Evolutionary conservation across 106 monocot genomes (phyloP), one percentile per base, ranked within the genome.

Genomic region (Posidonia australis): DNA sequence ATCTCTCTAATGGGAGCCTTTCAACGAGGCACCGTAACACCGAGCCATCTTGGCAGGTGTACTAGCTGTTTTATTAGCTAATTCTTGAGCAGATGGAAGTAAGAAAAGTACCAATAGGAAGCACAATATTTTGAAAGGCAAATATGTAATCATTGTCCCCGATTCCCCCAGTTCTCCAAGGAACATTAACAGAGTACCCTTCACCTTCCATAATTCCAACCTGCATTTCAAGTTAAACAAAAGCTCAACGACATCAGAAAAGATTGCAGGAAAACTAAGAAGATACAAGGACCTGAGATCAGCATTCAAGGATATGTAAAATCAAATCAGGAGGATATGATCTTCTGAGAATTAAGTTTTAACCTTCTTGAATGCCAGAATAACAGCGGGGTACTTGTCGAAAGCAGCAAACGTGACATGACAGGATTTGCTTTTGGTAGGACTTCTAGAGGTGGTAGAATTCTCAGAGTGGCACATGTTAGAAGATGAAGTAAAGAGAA

Each of bases 121-220:
- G 82, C 43, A 96, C 84, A 78, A 90, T 71, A 58, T 87, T 77
- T 53, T 85, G 77, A 72, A 96, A 96, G 24, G 96, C 84, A 73
- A 80, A 96, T 28, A 96, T 80, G 78, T 96, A 96, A 67, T 96
- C 96, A 84, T 84, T 70, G 68, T 96, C 90, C 22, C 96, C 90
- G 42, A 96, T 77, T 66, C 96, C 96, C 5, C 96, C 84, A 80
- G 75, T 72, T 60, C 78, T 84, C 96, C 96, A 96, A 63, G 96
- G 96, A 75, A 96, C 85, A 62, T 96, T 96, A 17, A 96, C 96
- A 0, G 84, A 90, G 65, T 74, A 96, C 26, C 96, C 96, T 77
- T 84, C 49, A 30, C 72, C 96, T 46, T 81, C 84, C 72, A 70
- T 55, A 24, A 49, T 73, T 56, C 96, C 96, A 75, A 96, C 86